A percentile compares a stretch with the other conserved stretches of the same genome.
phyloP scores from a whole-genome alignment of 2,329 filamentous ascomycete species.

The Colletotrichum nymphaeae region DNA sequence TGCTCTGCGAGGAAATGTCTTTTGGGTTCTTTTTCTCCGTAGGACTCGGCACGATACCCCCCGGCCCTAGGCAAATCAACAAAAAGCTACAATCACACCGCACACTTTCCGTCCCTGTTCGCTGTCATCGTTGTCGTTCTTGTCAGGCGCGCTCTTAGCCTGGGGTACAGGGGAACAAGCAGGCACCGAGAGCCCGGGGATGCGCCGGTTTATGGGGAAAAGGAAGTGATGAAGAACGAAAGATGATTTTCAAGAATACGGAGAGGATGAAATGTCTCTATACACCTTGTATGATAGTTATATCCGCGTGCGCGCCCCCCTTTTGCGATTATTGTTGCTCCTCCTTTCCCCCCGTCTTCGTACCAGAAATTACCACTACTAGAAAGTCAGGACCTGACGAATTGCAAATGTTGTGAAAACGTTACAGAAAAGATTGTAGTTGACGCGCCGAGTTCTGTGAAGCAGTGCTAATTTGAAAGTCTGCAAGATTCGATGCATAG shows the following conservation, averaged over 20 bases:
- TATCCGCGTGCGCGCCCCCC: neutral
- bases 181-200: neutral
- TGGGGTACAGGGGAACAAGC: neutral
- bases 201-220: neutral
- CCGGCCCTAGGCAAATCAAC: slow-evolving; percentile 30
- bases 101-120: neutral
- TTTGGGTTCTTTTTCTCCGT: slow-evolving; percentile 5
- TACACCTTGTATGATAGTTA: slow-evolving; percentile 9
- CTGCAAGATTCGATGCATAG: too few species aligned
- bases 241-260: neutral
- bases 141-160: neutral
- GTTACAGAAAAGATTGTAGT: too few species aligned
- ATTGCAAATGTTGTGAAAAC: slow-evolving; percentile 5
- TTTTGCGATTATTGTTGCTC: neutral
- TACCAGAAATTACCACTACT: neutral
- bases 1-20: slow-evolving; percentile 1
- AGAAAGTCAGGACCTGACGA: slow-evolving; percentile 11
- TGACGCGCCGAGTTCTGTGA: too few species aligned
- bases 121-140: neutral
- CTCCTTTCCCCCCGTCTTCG: neutral
- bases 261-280: neutral
- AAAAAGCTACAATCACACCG: slow-evolving; percentile 11
- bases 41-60: slow-evolving; percentile 34
- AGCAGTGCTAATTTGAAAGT: neutral
- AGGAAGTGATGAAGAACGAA: neutral